phyloP scores from a whole-genome alignment of 805 yeast genomes.

The Yarrowia phangngaensis region DNA sequence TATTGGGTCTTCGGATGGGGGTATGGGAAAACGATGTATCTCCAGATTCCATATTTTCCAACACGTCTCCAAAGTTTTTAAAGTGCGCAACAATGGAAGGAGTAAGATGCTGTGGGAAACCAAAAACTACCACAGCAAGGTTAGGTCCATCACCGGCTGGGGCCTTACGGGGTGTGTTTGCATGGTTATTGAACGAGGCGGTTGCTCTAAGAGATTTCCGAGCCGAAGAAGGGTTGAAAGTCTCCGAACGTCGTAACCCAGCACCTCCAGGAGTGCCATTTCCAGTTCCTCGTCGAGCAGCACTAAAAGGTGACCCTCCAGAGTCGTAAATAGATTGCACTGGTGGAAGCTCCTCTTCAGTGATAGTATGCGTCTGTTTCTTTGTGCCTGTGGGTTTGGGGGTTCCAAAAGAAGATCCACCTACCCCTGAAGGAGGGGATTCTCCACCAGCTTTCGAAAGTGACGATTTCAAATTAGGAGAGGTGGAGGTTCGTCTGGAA shows the following conservation, averaged over 20 bases:
- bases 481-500: conserved; percentile 15
- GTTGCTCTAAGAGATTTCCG: conserved; percentile 11
- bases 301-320: conserved; percentile 27
- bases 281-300: conserved; percentile 4
- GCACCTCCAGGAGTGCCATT: not conserved
- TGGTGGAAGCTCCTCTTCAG: conserved; percentile 33
- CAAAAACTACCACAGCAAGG: conserved; percentile 76
- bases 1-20: conserved; percentile 32
- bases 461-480: conserved; percentile 7
- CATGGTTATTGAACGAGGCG: conserved; percentile 14
- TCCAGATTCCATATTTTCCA: conserved; percentile 57
- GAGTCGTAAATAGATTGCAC: conserved; percentile 32
- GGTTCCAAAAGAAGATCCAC: conserved; percentile 34
- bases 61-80: conserved; percentile 69
- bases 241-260: conserved; percentile 16
- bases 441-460: conserved; percentile 15
- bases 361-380: conserved; percentile 29
- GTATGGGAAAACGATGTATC: conserved; percentile 40
- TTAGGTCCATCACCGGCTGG: conserved; percentile 39
- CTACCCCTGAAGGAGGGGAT: conserved; percentile 9
- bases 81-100: conserved; percentile 66
- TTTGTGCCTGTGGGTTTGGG: conserved; percentile 32
- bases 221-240: not conserved
- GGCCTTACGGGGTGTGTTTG: conserved; percentile 9
- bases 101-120: conserved; percentile 77